Base-by-base conservation (phyloP, 2,329 filamentous ascomycete species). In the Elsinoe australis region DNA sequence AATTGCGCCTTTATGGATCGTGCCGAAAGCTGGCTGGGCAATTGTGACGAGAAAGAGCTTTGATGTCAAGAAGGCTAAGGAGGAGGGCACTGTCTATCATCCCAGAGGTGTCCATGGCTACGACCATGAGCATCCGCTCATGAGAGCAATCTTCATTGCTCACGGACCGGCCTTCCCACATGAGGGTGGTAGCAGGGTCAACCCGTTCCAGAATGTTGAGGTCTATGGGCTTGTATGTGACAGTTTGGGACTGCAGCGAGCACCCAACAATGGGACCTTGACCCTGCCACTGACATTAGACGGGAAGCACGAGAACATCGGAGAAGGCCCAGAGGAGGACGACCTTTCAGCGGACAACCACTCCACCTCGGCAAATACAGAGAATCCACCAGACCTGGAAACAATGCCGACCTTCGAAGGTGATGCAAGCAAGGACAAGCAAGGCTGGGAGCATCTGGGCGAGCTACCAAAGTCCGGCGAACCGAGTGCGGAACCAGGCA, bases 211-310 rank as follows among this genome's bases (percentile, higher is more conserved):
- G 77, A 96, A 96, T 55, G 89, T 80, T 51, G 85, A 95, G 59
- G 85, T 96, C 6, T 96, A 96, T 68, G 95, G 95, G 59, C 86
- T 96, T 53, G 67, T 96, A 35, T 95, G 90, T 63, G 89, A 95
- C 66, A 89, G 86, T 0, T 67, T 96, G 19, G 82, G 83, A 9
- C 70, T 96, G 50, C 64, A 65, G 3, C 85, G 88, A 0, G 74
- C 74, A 47, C 78, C 85, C 1, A 95, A 95, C 63, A 96, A 96
- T 60, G 90, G 90, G 42, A 95, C 88, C 0, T 68, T 95, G 4
- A 74, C 82, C 8, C 73, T 90, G 9, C 85, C 85, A 0, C 67
- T 90, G 18, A 74, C 73, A 50, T 71, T 81, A 0, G 61, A 79
- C 9, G 83, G 83, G 3, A 61, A 78, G 1, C 85, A 89, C 53